A percentile compares a stretch with the other conserved stretches of the same genome.
Evolutionary conservation across 2,329 filamentous ascomycete species (phyloP).

Genomic region (Cladosporium cucumerinum): DNA sequence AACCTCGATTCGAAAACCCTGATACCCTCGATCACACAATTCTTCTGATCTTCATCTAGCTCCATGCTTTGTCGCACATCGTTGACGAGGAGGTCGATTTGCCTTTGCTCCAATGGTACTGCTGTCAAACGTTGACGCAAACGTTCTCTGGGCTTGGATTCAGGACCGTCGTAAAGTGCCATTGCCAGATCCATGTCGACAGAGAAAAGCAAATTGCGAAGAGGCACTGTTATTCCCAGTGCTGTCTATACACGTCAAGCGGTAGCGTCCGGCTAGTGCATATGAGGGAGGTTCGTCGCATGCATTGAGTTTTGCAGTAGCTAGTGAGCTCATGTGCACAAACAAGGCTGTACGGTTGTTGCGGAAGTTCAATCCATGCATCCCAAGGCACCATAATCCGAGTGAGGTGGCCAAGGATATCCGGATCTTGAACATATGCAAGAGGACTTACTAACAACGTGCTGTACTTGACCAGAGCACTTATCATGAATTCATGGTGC

Average conservation of each 20-base stretch:
- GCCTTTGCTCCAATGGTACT: background rate
- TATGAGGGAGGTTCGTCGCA: background rate
- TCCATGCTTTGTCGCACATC: background rate
- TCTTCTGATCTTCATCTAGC: background rate
- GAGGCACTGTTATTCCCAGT: background rate
- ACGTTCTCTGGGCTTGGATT: no score
- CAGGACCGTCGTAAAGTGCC: background rate
- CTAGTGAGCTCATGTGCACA: background rate
- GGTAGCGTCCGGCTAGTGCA: background rate
- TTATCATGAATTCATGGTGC: background rate
- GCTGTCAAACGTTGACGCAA: no score
- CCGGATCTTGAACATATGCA: background rate
- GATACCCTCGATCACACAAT: background rate
- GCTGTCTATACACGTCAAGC: background rate
- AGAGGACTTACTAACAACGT: no score
- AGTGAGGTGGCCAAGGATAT: background rate
- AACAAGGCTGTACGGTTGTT: background rate
- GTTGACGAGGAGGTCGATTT: background rate
- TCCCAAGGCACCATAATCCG: background rate
- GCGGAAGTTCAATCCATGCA: background rate
- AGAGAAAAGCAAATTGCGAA: background rate
- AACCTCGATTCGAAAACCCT: background rate
- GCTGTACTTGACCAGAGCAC: background rate
- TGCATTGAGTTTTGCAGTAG: fast-evolving
- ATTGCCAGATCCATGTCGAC: background rate